Conservation (phyloP, 352 stramenopile species). For the Hyaloperonospora arabidopsidis region DNA sequence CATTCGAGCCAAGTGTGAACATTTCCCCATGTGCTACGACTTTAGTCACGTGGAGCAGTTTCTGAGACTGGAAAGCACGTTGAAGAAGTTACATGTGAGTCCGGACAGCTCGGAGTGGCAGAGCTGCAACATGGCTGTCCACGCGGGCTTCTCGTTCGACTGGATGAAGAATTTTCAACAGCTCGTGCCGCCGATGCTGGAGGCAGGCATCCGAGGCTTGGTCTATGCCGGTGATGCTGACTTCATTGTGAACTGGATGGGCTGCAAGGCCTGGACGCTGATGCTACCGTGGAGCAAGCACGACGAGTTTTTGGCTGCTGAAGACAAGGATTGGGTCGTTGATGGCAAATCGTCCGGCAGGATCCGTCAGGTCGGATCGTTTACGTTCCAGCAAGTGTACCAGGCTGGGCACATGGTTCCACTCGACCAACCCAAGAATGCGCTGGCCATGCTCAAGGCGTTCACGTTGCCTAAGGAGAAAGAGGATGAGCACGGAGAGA, state of each 20-base stretch:
- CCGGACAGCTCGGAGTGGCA: conserved; percentile 82
- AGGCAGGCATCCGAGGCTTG: conserved; percentile 85
- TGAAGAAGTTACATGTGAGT: conserved; percentile 83
- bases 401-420: conserved; percentile 95
- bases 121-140: conserved; percentile 93
- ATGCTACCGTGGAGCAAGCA: conserved; percentile 87
- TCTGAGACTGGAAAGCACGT: conserved; percentile 68
- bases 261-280: conserved; percentile 94
- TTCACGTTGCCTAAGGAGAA: conserved; percentile 63
- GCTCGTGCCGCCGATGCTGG: conserved; percentile 86
- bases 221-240: conserved; percentile 96
- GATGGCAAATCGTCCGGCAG: conserved; percentile 55
- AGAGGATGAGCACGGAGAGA: conserved; percentile 15
- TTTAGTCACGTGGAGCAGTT: conserved; percentile 90
- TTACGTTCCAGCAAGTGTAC: conserved; percentile 94
- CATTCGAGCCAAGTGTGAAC: conserved; percentile 87
- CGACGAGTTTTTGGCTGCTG: conserved; percentile 37
- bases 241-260: conserved; percentile 97
- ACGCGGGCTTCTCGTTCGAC: conserved; percentile 89
- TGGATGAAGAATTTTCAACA: conserved; percentile 97
- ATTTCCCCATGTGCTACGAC: conserved; percentile 91
- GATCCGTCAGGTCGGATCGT: conserved; percentile 45
- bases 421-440: conserved; percentile 88
- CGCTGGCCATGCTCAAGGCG: conserved; percentile 90
- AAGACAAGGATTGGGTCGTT: conserved; percentile 55